A percentile compares a stretch with the other conserved stretches of the same genome.
These are phyloP conservation scores for Cercospora brassicicola DNA, from an alignment of 2,329 filamentous ascomycete species.

Conservation along the genomic window DNA sequence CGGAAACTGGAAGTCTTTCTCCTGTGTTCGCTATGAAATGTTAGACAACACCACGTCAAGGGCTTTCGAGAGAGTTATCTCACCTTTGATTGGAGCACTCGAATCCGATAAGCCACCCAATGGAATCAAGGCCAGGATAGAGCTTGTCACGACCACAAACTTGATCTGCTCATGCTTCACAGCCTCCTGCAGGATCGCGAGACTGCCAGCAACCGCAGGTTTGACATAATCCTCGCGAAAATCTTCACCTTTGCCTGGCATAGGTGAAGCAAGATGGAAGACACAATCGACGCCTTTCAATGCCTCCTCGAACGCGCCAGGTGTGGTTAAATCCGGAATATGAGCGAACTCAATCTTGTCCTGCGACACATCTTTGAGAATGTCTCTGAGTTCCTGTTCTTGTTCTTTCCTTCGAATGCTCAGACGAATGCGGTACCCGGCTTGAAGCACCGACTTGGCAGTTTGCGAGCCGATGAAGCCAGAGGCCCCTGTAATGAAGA, in stretches of 20 bases:
- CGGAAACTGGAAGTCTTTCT: neutral
- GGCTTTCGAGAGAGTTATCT: neutral
- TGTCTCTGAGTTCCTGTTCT: neutral
- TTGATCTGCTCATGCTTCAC: slow-evolving; percentile 31
- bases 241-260: slow-evolving; percentile 25
- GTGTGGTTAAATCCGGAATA: slow-evolving; percentile 22
- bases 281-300: slow-evolving; percentile 33
- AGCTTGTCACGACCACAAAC: slow-evolving; percentile 34
- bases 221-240: slow-evolving; percentile 30
- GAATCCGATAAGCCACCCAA: slow-evolving; percentile 8
- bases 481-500: slow-evolving; percentile 33
- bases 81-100: neutral
- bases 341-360: slow-evolving; percentile 20
- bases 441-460: slow-evolving; percentile 23
- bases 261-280: slow-evolving; percentile 38
- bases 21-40: neutral
- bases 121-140: slow-evolving; percentile 24
- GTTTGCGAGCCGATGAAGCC: slow-evolving; percentile 37
- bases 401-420: slow-evolving; percentile 23
- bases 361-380: slow-evolving; percentile 3
- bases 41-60: neutral
- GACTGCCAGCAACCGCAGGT: slow-evolving; percentile 35
- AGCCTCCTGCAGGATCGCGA: slow-evolving; percentile 31
- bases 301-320: slow-evolving; percentile 22
- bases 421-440: slow-evolving; percentile 27